Percentiles rank a stretch among this genome's conserved stretches.
Conservation (phyloP, 73 alveolate species). For the Paramecium pentaurelia region DNA sequence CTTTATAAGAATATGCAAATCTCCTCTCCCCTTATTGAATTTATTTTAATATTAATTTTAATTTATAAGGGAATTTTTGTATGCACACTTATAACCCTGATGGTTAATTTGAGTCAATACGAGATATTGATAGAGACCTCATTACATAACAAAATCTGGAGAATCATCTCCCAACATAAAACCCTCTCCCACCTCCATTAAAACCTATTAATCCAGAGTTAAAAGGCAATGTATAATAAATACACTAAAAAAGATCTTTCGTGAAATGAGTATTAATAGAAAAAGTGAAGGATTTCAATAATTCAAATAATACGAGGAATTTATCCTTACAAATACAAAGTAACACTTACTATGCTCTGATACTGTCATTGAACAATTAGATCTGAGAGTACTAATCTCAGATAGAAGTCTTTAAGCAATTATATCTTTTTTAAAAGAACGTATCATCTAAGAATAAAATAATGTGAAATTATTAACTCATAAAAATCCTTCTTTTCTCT, state of each 20-base stretch:
- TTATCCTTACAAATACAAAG: not conserved
- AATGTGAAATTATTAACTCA: slow-evolving; percentile 1
- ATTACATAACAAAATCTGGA: not conserved
- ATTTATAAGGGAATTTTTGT: not conserved
- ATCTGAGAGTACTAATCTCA: not conserved
- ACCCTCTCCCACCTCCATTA: not conserved
- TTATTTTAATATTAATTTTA: not conserved
- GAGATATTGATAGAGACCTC: slow-evolving; percentile 13
- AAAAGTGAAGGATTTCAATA: slow-evolving; percentile 23
- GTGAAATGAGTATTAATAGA: not conserved
- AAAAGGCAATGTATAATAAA: not conserved
- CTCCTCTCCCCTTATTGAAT: not conserved
- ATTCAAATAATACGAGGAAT: not conserved
- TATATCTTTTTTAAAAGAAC: not conserved
- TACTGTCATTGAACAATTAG: not conserved
- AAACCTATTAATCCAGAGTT: not conserved
- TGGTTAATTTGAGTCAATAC: slow-evolving; percentile 14
- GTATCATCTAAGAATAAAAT: not conserved
- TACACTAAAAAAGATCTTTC: not conserved
- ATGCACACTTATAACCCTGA: slow-evolving; percentile 20
- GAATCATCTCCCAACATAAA: not conserved
- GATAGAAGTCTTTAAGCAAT: not conserved
- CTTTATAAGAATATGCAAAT: not conserved
- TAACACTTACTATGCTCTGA: not conserved
- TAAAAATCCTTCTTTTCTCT: not conserved